Base-by-base conservation (phyloP, 1,139 yeast genomes). In the Sugiyamaella neomexicana region DNA sequence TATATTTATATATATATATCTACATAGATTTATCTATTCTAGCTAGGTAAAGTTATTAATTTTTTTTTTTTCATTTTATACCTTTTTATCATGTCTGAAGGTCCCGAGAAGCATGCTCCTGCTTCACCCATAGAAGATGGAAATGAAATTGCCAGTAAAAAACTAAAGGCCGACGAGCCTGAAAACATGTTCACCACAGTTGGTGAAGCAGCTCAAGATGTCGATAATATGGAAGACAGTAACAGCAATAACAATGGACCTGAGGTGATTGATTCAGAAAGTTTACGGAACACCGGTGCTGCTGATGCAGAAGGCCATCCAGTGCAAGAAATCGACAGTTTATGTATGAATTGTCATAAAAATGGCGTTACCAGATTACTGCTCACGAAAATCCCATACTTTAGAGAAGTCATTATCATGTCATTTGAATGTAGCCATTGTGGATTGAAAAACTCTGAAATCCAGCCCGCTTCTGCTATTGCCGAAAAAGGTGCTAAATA, bases 341-440 rank as follows among this genome's bases (percentile, higher is more conserved):
- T 91, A 52, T 95, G 99, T 75, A 91, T 95, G 96, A 89, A 89
- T 75, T 95, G 99, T 72, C 89, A 85, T 62, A 75, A 91, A 63
- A 79, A 83, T 56, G 99, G 99, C 58, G 77, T 77, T 50, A 93
- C 99, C 13, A 77, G 95, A 63, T 70, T 95, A 70, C 76, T 95
- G 52, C 76, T 95, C 66, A 93, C 99, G 13, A 78, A 83, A 58
- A 95, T 95, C 63, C 99, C 99, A 10, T 90, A 77, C 66, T 95
- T 95, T 75, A 78, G 93, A 63, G 98, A 95, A 71, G 83, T 95
- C 57, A 89, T 95, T 55, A 72, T 95, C 59, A 93, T 93, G 96
- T 91, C 98, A 1, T 95, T 95, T 71, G 88, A 84, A 62, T 95
- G 99, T 73, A 93, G 95, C 41, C 97, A 91, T 71, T 95, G 99